These are phyloP conservation scores for Lactarius sanguifluus DNA, from an alignment of 768 basidiomycete genomes.

Conservation along the genomic window DNA sequence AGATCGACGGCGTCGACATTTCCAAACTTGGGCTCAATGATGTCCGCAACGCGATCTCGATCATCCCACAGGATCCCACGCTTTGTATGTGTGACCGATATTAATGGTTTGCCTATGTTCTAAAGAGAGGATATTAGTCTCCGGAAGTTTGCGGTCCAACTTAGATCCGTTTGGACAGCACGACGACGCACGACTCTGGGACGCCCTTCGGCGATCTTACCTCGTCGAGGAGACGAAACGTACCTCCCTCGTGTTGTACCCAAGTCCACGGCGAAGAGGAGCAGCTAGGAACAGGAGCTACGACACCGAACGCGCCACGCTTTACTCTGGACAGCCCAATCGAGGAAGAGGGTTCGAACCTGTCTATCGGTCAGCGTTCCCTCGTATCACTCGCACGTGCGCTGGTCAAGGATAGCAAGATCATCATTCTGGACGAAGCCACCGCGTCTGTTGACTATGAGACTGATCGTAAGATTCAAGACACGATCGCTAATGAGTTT, in stretches of 20 bases:
- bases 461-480: conserved; percentile 88
- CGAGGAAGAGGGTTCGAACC: conserved; percentile 83
- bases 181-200: conserved; percentile 82
- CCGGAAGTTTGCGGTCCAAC: conserved; percentile 81
- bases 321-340: conserved; percentile 83
- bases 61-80: conserved; percentile 80
- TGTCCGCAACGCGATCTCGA: conserved; percentile 64
- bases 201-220: conserved; percentile 82
- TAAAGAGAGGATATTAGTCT: conserved; percentile 45
- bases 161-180: conserved; percentile 85
- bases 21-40: conserved; percentile 81
- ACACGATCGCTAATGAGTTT: conserved; percentile 85
- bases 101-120: conserved; percentile 36
- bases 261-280: conserved; percentile 40
- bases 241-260: conserved; percentile 33
- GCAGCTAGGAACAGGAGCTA: conserved; percentile 34
- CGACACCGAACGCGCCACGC: conserved; percentile 35
- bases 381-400: conserved; percentile 87
- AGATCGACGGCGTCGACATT: conserved; percentile 79
- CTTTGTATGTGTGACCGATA: conserved; percentile 40
- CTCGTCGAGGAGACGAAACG: conserved; percentile 59
- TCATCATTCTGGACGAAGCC: conserved; percentile 89
- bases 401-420: conserved; percentile 78
- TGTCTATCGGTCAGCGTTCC: conserved; percentile 80
- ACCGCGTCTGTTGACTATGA: conserved; percentile 88